A percentile compares a stretch with the other conserved stretches of the same genome.
Conservation (phyloP, 2,329 filamentous ascomycete species). For the Aureobasidium sp. region DNA sequence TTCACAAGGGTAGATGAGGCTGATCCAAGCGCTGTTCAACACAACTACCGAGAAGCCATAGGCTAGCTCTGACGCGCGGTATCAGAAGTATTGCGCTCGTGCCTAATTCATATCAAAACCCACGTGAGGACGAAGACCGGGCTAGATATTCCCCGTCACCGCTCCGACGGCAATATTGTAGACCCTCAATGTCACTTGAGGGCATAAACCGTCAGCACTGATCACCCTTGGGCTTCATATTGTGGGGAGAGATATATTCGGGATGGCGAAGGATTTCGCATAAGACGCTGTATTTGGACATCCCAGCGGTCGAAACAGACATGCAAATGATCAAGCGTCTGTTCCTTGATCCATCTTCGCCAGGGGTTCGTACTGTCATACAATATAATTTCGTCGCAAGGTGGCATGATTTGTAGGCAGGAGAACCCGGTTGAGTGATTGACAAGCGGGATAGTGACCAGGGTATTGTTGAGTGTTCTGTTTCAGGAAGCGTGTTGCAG, state of each 20-base stretch:
- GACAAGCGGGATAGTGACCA: neutral
- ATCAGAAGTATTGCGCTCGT: neutral
- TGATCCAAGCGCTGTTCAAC: neutral
- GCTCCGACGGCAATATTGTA: neutral
- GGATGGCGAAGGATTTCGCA: slow-evolving; percentile 4
- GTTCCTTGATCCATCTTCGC: neutral
- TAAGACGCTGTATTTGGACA: neutral
- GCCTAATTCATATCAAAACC: neutral
- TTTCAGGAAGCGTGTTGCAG: slow-evolving; percentile 14
- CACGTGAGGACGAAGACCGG: slow-evolving; percentile 1
- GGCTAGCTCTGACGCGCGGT: neutral
- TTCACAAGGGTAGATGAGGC: neutral
- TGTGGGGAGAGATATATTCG: neutral
- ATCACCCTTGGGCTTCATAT: neutral
- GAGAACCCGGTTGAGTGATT: neutral
- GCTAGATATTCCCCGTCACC: neutral
- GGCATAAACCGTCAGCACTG: slow-evolving; percentile 2
- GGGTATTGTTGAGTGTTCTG: neutral
- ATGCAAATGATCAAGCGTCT: neutral
- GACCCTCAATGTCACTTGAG: neutral
- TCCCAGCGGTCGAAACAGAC: neutral
- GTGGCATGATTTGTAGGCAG: neutral
- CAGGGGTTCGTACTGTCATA: neutral
- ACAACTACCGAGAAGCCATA: neutral
- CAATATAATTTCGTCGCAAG: neutral